Base-by-base conservation (phyloP, 768 basidiomycete genomes). In the Trametes sanguinea region DNA sequence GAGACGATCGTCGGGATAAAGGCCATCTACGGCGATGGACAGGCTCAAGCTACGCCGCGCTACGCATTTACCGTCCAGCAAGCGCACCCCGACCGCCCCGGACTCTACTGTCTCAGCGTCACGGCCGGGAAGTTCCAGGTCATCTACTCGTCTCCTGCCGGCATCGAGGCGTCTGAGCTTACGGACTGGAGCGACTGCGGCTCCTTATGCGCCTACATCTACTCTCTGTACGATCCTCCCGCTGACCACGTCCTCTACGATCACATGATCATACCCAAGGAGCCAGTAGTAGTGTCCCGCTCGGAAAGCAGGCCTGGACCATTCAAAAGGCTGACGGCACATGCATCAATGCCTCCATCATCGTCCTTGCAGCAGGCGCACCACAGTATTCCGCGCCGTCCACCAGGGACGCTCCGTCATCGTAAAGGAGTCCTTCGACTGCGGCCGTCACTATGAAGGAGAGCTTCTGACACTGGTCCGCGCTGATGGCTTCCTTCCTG, bases 361-460 rank as follows among this genome's bases (percentile, higher is more conserved):
- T 39, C 22, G 52, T 53, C 43, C 51, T 3, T 53, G 58, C 32
- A 51, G 58, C 6, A 51, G 51, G 33, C 51, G 51, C 5, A 60
- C 58, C 10, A 60, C 51, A 9, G 45, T 60, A 3, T 30, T 60
- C 22, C 42, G 44, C 2, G 44, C 32, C 1, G n/a, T n/a, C 11
- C 32, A 4, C n/a, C 8, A 14, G 6, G 44, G 44, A 22, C 17
- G 29, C n/a, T 17, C 2, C 3, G 6, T 44, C n/a, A 33, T 52
- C n/a, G 27, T 59, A 50, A 51, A 46, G 42, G 57, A 59, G 11
- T 29, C 27, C 14, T 14, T 48, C 46, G 39, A 54, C 27, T 17
- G 22, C 29, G 44, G 2, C 27, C 32, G 59, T 13, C 42, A 65
- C 51, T 32, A 81, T 81, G 80, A 81, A 77, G 81, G 78, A 79